These are phyloP conservation scores for Lotmaria passim DNA, from an alignment of 208 protist genomes.

Conservation along the genomic window DNA sequence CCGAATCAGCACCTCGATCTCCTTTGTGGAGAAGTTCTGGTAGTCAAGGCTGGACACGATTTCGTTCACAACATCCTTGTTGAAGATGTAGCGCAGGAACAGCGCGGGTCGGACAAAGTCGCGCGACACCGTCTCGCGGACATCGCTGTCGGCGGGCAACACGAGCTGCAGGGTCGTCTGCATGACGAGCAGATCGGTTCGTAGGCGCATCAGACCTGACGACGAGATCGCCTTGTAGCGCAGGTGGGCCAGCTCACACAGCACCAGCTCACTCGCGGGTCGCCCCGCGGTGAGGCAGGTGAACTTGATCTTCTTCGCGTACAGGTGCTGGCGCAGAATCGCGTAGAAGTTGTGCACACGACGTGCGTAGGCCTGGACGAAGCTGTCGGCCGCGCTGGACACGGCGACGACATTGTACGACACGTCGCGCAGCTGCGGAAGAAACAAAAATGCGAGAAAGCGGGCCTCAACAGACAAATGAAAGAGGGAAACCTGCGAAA, in stretches of 20 bases:
- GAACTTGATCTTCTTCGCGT: slow-evolving; percentile 70
- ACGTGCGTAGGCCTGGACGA: slow-evolving; percentile 83
- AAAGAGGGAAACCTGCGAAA: slow-evolving; percentile 86
- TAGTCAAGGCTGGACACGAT: slow-evolving; percentile 84
- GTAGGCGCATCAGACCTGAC: slow-evolving; percentile 59
- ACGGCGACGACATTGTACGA: slow-evolving; percentile 78
- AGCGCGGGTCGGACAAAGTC: slow-evolving; percentile 70
- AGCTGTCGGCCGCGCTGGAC: slow-evolving; percentile 73
- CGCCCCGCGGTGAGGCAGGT: slow-evolving; percentile 66
- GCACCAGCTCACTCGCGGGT: slow-evolving; percentile 79
- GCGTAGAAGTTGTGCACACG: slow-evolving; percentile 77
- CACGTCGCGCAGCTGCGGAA: slow-evolving; percentile 89
- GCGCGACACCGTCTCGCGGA: slow-evolving; percentile 66
- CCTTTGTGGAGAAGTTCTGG: slow-evolving; percentile 50
- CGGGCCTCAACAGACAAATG: slow-evolving; percentile 81
- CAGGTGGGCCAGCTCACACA: slow-evolving; percentile 81
- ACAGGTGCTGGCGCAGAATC: slow-evolving; percentile 68
- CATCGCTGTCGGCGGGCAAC: slow-evolving; percentile 67
- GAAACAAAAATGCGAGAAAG: slow-evolving; percentile 77
- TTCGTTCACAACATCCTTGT: slow-evolving; percentile 79
- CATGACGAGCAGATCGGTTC: slow-evolving; percentile 75
- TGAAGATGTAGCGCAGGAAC: slow-evolving; percentile 81
- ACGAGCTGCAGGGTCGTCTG: slow-evolving; percentile 81
- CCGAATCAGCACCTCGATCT: slow-evolving; percentile 81
- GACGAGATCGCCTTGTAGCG: slow-evolving; percentile 81